Base-by-base conservation (phyloP, 1,139 yeast species). In the Saccharomyces uvarum region DNA sequence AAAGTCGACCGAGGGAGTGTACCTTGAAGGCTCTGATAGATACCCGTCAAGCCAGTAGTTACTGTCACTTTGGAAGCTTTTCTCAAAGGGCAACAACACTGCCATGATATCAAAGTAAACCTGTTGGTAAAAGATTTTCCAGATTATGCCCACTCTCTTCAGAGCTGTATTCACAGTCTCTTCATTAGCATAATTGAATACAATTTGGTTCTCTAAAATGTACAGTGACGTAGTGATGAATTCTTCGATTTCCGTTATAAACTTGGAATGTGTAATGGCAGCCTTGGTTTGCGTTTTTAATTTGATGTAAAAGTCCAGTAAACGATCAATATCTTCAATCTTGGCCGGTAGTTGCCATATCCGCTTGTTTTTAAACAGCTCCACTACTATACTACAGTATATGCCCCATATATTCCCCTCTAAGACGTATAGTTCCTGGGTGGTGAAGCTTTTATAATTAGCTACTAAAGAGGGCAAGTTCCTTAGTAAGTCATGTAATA, bases 21-120 rank as follows among this genome's bases (percentile, higher is more conserved):
- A 47, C 76, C 65, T 57, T 8, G 31, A 49, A 67, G 74, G 26
- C 70, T 71, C 56, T 59, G 63, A 19, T 70, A 66, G 26, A 68
- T 67, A 59, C 63, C 63, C 51, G 64, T 59, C 48, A 70, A 64
- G 13, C 63, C 63, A 58, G 51, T 57, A 60, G 48, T 55, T 51
- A 8, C 54, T 53, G 46, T 58, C 54, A 0, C 50, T 33, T 19
- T 55, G 57, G 16, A 63, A 63, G 33, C 61, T 61, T 14, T 51
- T 51, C 53, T 83, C 85, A 16, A 84, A 62, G 0, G 89, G 88
- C 32, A 82, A 61, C 55, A 84, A 77, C 0, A 81, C 76, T 0
- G 84, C 85, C 54, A 80, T 78, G 49, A 83, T 69, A 59, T 82
- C 80, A 52, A 81, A 82, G 51, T 79, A 71, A 1, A 81, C 74